phyloP scores from a whole-genome alignment of 805 yeast genomes.

The Yueomyces sp. region DNA sequence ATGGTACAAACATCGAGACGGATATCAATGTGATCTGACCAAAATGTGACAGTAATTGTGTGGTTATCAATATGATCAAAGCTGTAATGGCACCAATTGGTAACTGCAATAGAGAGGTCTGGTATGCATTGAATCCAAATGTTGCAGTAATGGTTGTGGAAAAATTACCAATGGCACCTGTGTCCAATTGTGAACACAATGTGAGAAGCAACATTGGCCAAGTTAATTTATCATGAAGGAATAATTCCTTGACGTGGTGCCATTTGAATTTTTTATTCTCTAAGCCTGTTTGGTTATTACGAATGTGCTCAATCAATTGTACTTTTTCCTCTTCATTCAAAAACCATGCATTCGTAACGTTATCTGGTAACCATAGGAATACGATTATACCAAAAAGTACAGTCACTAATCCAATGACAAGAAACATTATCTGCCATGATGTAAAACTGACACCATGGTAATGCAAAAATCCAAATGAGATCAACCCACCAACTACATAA shows the following conservation, averaged over 20 bases:
- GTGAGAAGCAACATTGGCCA: conserved; percentile 39
- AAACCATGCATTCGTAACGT: conserved; percentile 30
- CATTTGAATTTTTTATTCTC: conserved; percentile 33
- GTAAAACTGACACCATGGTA: conserved; percentile 28
- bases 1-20: conserved; percentile 30
- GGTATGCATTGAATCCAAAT: conserved; percentile 33
- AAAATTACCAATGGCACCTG: conserved; percentile 41
- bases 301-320: conserved; percentile 35
- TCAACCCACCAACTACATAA: conserved; percentile 32
- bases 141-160: conserved; percentile 39
- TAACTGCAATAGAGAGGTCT: conserved; percentile 38
- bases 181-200: conserved; percentile 32
- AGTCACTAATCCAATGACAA: conserved; percentile 43
- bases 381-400: conserved; percentile 34
- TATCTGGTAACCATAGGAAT: conserved; percentile 36
- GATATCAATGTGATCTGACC: conserved; percentile 27
- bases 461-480: conserved; percentile 42
- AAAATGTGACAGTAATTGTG: conserved; percentile 25
- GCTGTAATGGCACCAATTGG: conserved; percentile 43
- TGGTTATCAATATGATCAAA: conserved; percentile 26
- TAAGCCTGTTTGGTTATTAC: conserved; percentile 38
- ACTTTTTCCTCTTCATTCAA: conserved; percentile 28
- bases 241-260: conserved; percentile 34
- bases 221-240: conserved; percentile 32
- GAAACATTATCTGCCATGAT: conserved; percentile 52